These are phyloP conservation scores for Fusarium napiforme DNA, from an alignment of 2,329 filamentous ascomycete genomes.

Conservation along the genomic window DNA sequence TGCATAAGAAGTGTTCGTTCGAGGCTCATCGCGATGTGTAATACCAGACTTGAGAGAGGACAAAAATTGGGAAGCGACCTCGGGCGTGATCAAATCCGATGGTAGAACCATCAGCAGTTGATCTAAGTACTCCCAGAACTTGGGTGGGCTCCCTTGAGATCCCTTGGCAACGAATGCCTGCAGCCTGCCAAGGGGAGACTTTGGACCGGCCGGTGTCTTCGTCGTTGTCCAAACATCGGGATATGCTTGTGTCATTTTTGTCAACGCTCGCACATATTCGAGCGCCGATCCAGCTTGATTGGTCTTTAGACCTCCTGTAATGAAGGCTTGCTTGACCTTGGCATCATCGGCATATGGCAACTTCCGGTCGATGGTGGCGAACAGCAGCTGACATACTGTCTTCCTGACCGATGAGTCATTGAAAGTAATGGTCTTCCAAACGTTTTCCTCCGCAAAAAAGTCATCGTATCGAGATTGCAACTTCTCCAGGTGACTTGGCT, in stretches of 20 bases:
- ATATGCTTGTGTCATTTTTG: constrained; percentile 70
- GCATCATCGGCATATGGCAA: constrained; percentile 61
- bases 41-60: constrained; percentile 77
- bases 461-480: constrained; percentile 70
- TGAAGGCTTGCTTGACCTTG: constrained; percentile 67
- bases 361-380: constrained; percentile 59
- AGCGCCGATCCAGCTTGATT: constrained; percentile 79
- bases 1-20: constrained; percentile 72
- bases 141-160: constrained; percentile 78
- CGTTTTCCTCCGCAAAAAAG: constrained; percentile 72
- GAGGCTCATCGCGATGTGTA: constrained; percentile 77
- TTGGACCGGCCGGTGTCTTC: constrained; percentile 56
- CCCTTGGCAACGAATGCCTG: constrained; percentile 82
- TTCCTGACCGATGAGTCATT: constrained; percentile 66
- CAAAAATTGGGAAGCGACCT: constrained; percentile 70
- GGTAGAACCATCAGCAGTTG: constrained; percentile 72
- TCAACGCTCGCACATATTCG: constrained; percentile 75
- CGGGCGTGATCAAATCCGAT: constrained; percentile 52
- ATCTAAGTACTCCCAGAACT: constrained; percentile 78
- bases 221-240: constrained; percentile 79
- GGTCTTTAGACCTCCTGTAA: constrained; percentile 78
- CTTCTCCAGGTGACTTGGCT: constrained; percentile 66
- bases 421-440: constrained; percentile 75
- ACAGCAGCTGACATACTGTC: constrained; percentile 62
- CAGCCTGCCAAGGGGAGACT: constrained; percentile 66